phyloP scores from a whole-genome alignment of 495 filamentous ascomycete genomes.

The Penicillium roqueforti region DNA sequence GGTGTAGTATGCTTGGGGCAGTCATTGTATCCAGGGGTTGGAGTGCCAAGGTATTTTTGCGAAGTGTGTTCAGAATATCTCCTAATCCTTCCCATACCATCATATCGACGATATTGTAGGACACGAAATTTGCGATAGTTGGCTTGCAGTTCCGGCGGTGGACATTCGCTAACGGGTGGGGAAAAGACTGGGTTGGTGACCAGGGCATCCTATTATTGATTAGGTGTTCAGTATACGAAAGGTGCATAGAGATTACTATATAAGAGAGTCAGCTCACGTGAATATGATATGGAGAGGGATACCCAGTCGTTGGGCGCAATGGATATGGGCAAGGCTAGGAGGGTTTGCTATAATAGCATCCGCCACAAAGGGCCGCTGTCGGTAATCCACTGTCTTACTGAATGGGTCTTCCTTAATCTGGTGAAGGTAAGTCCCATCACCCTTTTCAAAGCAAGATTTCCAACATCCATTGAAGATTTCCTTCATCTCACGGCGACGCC shows the following conservation, averaged over 20 bases:
- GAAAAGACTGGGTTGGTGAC: too few species aligned
- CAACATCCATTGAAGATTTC: slow-evolving; percentile 72
- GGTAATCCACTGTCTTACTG: slow-evolving; percentile 25
- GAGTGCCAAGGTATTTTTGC: too few species aligned
- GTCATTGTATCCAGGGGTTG: too few species aligned
- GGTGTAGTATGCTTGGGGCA: too few species aligned
- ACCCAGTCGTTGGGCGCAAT: slow-evolving; percentile 74
- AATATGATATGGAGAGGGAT: slow-evolving; percentile 82
- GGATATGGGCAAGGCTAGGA: slow-evolving; percentile 76
- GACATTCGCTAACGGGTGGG: too few species aligned
- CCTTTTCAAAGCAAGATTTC: slow-evolving; percentile 66
- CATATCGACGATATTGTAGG: too few species aligned
- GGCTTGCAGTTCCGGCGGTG: too few species aligned
- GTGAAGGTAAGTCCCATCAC: slow-evolving; percentile 46
- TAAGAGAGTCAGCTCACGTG: slow-evolving; percentile 47
- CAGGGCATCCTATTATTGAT: neutral
- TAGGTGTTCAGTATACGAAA: slow-evolving; percentile 42
- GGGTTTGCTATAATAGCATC: slow-evolving; percentile 85
- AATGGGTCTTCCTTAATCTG: slow-evolving; percentile 45
- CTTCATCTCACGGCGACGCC: slow-evolving; percentile 61
- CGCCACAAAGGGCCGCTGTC: slow-evolving; percentile 63
- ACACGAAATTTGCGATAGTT: too few species aligned
- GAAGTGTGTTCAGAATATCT: too few species aligned
- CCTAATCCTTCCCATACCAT: too few species aligned
- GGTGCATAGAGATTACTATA: slow-evolving; percentile 16